Evolutionary conservation across 352 stramenopile genomes (phyloP).

Genomic region (Phytophthora fragariaefolia): DNA sequence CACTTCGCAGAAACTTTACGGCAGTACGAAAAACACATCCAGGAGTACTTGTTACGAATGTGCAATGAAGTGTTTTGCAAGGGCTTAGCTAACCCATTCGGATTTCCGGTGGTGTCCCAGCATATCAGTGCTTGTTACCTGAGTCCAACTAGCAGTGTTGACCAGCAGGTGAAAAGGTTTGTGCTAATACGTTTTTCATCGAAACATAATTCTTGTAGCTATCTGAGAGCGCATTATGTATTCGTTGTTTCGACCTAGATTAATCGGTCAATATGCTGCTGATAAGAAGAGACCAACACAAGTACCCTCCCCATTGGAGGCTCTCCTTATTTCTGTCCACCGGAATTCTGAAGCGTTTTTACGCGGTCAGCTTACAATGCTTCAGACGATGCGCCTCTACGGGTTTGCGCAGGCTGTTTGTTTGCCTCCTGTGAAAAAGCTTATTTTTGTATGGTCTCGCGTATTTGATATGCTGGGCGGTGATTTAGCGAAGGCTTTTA

Average conservation of each 20-base stretch:
- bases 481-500: slow-evolving; percentile 40
- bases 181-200: background rate
- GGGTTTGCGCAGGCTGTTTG: slow-evolving; percentile 60
- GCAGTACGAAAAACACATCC: slow-evolving; percentile 53
- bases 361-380: slow-evolving; percentile 67
- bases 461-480: slow-evolving; percentile 67
- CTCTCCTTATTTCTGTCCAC: slow-evolving; percentile 70
- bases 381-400: slow-evolving; percentile 73
- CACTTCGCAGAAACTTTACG: slow-evolving; percentile 49
- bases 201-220: background rate
- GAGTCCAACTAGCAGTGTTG: slow-evolving; percentile 60
- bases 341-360: slow-evolving; percentile 79
- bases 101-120: slow-evolving; percentile 83
- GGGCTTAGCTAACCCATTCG: slow-evolving; percentile 74
- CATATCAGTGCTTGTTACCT: slow-evolving; percentile 79
- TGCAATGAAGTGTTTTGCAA: slow-evolving; percentile 78
- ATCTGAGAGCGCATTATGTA: slow-evolving; percentile 7
- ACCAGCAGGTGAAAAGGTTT: slow-evolving; percentile 78
- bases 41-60: slow-evolving; percentile 71
- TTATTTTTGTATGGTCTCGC: slow-evolving; percentile 78
- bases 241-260: slow-evolving; percentile 31
- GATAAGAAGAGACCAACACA: slow-evolving; percentile 56
- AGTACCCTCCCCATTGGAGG: slow-evolving; percentile 62
- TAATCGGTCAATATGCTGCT: slow-evolving; percentile 59
- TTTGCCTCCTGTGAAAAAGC: slow-evolving; percentile 74